Evolutionary conservation across 1,284 basidiomycete species (phyloP).

Genomic region (Leccinum pseudoinsigne): DNA sequence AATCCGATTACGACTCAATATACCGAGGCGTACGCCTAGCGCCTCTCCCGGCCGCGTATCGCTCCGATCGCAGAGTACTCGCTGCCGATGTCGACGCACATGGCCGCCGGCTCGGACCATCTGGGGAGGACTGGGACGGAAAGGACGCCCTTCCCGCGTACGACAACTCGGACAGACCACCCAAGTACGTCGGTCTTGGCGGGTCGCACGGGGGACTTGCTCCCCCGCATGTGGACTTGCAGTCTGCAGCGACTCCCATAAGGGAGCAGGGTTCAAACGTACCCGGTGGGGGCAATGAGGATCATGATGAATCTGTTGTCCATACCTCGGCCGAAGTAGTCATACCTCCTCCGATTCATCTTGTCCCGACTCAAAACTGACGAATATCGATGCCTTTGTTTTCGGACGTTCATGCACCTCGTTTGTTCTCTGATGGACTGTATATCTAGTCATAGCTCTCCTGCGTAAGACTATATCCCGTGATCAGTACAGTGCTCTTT

Average conservation of each 20-base stretch:
- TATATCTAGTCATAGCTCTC: background rate
- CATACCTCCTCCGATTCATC: background rate
- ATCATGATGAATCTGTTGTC: background rate
- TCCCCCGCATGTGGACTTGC: background rate
- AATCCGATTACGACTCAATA: constrained; percentile 8
- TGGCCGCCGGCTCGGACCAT: constrained; percentile 36
- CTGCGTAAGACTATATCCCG: background rate
- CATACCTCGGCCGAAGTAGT: background rate
- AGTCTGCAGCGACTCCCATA: background rate
- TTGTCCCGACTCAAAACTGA: constrained; percentile 11
- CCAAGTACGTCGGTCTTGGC: constrained; percentile 39
- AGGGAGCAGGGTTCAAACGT: constrained; percentile 9
- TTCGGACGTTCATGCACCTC: background rate
- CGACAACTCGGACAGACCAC: constrained; percentile 42
- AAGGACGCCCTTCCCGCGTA: constrained; percentile 50
- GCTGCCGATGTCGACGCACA: constrained; percentile 38
- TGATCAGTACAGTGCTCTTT: background rate
- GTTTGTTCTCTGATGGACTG: background rate
- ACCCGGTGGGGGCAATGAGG: background rate
- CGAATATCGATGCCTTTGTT: background rate
- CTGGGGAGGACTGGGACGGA: constrained; percentile 32
- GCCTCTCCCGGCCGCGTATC: constrained; percentile 21
- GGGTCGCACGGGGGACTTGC: constrained; percentile 5
- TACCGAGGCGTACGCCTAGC: constrained; percentile 18
- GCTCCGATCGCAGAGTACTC: constrained; percentile 22